phyloP scores from a whole-genome alignment of 495 filamentous ascomycete genomes.

The Neurospora sp. region DNA sequence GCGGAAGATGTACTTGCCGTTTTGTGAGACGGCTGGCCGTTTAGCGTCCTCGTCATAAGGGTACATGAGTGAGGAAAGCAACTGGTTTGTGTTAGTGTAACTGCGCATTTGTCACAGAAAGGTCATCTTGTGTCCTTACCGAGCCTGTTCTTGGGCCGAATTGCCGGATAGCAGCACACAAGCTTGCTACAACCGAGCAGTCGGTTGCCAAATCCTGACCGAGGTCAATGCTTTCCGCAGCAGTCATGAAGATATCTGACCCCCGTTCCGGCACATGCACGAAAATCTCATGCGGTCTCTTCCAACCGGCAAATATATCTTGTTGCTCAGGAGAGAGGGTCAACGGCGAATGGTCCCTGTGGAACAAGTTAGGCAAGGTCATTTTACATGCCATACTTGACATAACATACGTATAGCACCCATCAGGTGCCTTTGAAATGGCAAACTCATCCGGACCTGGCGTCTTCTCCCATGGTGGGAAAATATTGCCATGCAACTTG shows the following conservation, averaged over 20 bases:
- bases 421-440: neutral
- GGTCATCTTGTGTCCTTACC: conserved; percentile 8
- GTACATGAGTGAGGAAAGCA: conserved; percentile 59
- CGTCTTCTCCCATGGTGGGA: conserved; percentile 66
- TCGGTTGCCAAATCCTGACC: conserved; percentile 92
- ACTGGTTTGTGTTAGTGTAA: conserved; percentile 29
- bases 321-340: conserved; percentile 62
- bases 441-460: conserved; percentile 31
- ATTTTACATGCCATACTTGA: neutral
- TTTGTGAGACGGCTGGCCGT: conserved; percentile 52
- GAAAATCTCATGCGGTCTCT: conserved; percentile 53
- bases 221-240: conserved; percentile 53
- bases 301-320: conserved; percentile 71
- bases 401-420: neutral
- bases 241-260: conserved; percentile 44
- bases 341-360: conserved; percentile 56
- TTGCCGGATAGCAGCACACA: conserved; percentile 62
- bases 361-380: neutral
- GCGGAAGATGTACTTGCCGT: conserved; percentile 83
- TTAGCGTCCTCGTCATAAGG: conserved; percentile 52
- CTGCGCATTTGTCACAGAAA: neutral
- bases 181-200: conserved; percentile 92
- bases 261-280: conserved; percentile 1
- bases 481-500: conserved; percentile 66
- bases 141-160: conserved; percentile 26